phyloP scores from a whole-genome alignment of 495 filamentous ascomycete genomes.

The Podospora comata region DNA sequence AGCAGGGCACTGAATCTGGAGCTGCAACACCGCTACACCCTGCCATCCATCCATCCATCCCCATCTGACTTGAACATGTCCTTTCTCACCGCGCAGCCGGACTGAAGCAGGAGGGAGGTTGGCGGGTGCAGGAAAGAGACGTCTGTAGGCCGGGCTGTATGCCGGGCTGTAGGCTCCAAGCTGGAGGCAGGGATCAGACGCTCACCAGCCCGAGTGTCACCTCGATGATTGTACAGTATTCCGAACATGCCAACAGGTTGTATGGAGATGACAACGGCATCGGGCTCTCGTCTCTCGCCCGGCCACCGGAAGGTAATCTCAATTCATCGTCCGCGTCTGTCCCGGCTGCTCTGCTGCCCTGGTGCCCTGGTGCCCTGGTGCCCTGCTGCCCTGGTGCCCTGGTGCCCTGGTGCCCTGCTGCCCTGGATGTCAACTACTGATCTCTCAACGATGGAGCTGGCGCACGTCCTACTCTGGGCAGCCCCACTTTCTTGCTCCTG shows the following conservation, averaged over 20 bases:
- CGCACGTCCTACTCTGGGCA: not conserved
- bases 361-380: no score
- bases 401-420: not conserved
- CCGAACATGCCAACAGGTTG: no score
- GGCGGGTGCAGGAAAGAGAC: not conserved
- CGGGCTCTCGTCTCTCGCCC: not conserved
- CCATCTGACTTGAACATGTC: not conserved
- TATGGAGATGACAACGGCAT: not conserved
- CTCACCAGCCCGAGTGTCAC: not conserved
- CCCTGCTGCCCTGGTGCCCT: no score
- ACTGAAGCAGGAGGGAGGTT: not conserved
- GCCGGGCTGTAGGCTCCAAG: not conserved
- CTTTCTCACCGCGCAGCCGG: not conserved
- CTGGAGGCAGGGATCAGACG: conserved; percentile 2
- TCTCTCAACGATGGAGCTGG: not conserved
- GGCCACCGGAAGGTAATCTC: not conserved
- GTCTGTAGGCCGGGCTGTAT: not conserved
- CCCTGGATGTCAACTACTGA: not conserved
- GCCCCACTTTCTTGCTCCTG: not conserved
- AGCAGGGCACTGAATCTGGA: conserved; percentile 1
- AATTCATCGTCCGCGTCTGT: not conserved
- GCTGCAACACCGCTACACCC: not conserved
- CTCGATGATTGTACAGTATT: not conserved
- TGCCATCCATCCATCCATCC: not conserved
- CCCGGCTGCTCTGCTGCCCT: no score